Percentiles rank a stretch among this genome's conserved stretches.
These are phyloP conservation scores for Colletotrichum coccodes DNA, from an alignment of 2,329 filamentous ascomycete genomes.

Conservation along the genomic window DNA sequence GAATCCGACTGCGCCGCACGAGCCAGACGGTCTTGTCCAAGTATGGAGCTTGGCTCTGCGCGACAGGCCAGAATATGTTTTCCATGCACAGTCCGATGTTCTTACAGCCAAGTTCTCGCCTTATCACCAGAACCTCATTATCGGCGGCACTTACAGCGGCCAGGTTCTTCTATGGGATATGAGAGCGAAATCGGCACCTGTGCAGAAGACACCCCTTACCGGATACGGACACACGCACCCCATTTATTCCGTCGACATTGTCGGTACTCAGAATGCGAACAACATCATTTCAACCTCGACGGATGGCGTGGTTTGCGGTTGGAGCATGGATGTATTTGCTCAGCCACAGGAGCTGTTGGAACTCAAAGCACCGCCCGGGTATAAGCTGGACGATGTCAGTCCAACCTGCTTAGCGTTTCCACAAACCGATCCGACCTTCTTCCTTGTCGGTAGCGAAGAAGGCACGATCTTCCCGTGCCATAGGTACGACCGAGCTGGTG, in stretches of 20 bases:
- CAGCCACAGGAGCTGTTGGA: constrained; percentile 96
- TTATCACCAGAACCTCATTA: constrained; percentile 95
- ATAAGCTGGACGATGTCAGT: constrained; percentile 93
- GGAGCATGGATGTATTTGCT: constrained; percentile 97
- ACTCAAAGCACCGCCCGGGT: constrained; percentile 84
- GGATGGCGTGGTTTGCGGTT: constrained; percentile 95
- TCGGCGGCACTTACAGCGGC: constrained; percentile 95
- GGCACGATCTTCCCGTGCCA: constrained; percentile 97
- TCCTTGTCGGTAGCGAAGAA: constrained; percentile 96
- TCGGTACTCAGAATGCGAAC: constrained; percentile 98
- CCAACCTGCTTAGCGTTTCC: constrained; percentile 96
- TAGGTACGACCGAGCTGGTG: constrained; percentile 94
- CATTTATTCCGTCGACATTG: constrained; percentile 93
- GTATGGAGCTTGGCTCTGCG: constrained; percentile 98
- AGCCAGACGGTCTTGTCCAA: constrained; percentile 92
- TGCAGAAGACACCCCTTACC: constrained; percentile 95
- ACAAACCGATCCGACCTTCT: constrained; percentile 94
- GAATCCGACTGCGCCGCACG: constrained; percentile 92
- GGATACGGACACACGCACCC: constrained; percentile 96
- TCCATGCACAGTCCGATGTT: constrained; percentile 95
- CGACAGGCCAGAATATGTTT: constrained; percentile 93
- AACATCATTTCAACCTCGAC: constrained; percentile 98
- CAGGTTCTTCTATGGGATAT: constrained; percentile 98
- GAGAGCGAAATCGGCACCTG: constrained; percentile 85
- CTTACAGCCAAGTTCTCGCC: constrained; percentile 98